A percentile compares a stretch with the other conserved stretches of the same genome.
These are phyloP conservation scores for Clonostachys rhizophaga DNA, from an alignment of 2,329 filamentous ascomycete species.

Conservation along the genomic window DNA sequence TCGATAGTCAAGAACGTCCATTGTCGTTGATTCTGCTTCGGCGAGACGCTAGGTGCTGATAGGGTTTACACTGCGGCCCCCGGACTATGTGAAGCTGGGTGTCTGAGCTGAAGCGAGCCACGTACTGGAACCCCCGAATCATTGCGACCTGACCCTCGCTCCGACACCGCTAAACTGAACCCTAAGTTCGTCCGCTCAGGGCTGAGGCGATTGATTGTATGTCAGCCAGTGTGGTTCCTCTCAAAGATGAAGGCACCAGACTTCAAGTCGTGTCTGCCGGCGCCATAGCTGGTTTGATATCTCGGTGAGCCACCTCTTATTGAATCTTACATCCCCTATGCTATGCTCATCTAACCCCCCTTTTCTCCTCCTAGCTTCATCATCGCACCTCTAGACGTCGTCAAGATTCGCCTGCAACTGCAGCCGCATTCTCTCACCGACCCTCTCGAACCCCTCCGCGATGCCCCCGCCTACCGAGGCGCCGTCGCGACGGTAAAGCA, in stretches of 20 bases:
- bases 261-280: slow-evolving; percentile 53
- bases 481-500: slow-evolving; percentile 70
- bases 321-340: neutral
- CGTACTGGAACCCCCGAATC: no score
- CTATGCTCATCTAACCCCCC: neutral
- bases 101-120: no score
- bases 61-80: no score
- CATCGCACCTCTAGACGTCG: slow-evolving; percentile 90
- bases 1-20: no score
- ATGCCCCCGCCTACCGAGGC: slow-evolving; percentile 61
- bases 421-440: slow-evolving; percentile 82
- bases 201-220: slow-evolving; percentile 15
- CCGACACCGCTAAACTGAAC: no score
- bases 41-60: no score
- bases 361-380: slow-evolving; percentile 61
- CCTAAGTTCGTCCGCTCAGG: no score
- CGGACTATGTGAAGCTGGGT: no score
- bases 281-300: slow-evolving; percentile 74
- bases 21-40: no score
- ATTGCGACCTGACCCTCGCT: no score
- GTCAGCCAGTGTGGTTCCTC: slow-evolving; percentile 31
- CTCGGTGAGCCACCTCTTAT: slow-evolving; percentile 52
- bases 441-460: slow-evolving; percentile 55
- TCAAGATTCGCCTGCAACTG: slow-evolving; percentile 96
- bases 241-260: slow-evolving; percentile 58